Base-by-base conservation (phyloP, 1,284 basidiomycete species). In the Malassezia yamatoensis region DNA sequence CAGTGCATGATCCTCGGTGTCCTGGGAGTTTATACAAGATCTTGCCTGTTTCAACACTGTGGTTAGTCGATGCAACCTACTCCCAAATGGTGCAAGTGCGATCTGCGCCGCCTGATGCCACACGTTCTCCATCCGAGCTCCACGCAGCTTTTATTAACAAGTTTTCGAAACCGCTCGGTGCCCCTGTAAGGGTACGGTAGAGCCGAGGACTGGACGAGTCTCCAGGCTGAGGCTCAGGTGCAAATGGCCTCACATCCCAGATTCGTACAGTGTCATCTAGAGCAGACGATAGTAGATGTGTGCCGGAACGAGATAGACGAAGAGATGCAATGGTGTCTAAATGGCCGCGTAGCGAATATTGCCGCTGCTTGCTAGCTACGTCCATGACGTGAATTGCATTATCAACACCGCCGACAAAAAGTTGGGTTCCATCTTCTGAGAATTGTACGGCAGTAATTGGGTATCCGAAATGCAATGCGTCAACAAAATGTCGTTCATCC, bases 231-330 rank as follows among this genome's bases (percentile, higher is more conserved):
- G 65, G 63, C 29, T 67, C 64, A 1, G 69, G 67, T 21, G 71
- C 74, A 49, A 74, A 75, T 1, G 74, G 74, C n/a, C 69, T 59
- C 4, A 75, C 68, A 40, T 75, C 74, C 74, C 74, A 75, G 21
- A 75, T 65, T 9, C 70, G 55, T 0, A 72, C 42, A 0, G 68
- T 67, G 48, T 71, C 68, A 53, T 75, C 74, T 35, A 72, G 62
- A 2, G 61, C 56, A 7, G 65, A 63, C 5, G 67, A 65, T 11
- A 74, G 54, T 10, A 75, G 59, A 46, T 69, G 64, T 15, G 70
- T 71, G n/a, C 72, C 74, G 1, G 67, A 64, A 1, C 65, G 71
- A 0, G 65, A 67, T 13, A 74, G 64, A 0, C 63, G 33, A 34
- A 72, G 54, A 10, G 63, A 70, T 0, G 66, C 61, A 45, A 73